Percentiles rank a stretch among this genome's conserved stretches.
These are phyloP conservation scores for Lyophyllum atratum DNA, from an alignment of 768 basidiomycete genomes.

Conservation along the genomic window DNA sequence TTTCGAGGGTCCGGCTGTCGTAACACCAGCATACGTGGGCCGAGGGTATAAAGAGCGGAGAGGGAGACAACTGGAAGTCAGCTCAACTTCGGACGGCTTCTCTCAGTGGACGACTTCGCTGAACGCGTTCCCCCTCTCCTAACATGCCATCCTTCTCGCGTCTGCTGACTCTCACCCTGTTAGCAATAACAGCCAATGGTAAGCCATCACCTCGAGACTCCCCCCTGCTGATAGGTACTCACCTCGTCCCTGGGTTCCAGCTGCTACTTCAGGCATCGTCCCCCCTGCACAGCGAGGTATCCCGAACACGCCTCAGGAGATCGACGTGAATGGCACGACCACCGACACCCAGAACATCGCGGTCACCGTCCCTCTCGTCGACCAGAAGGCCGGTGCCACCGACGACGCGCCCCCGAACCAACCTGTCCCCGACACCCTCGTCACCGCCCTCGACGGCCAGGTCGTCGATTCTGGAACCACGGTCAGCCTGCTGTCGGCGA, in stretches of 20 bases:
- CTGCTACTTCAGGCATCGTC: background rate
- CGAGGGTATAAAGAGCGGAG: slow-evolving; percentile 3
- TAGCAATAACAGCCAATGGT: slow-evolving; percentile 3
- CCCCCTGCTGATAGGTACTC: too few relatives aligned
- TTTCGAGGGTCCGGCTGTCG: too few relatives aligned
- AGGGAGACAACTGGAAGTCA: background rate
- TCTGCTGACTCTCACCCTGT: slow-evolving; percentile 8
- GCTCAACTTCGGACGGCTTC: background rate
- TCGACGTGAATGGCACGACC: background rate
- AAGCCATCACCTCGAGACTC: background rate
- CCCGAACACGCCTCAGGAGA: background rate
- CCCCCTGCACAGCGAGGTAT: slow-evolving; percentile 7
- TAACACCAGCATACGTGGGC: too few relatives aligned
- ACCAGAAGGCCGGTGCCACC: slow-evolving; percentile 40
- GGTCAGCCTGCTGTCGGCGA: slow-evolving; percentile 6
- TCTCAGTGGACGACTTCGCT: background rate
- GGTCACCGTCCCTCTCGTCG: too few relatives aligned
- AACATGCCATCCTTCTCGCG: slow-evolving; percentile 8
- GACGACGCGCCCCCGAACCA: slow-evolving; percentile 31
- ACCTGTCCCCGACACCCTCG: slow-evolving; percentile 34
- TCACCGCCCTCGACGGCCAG: slow-evolving; percentile 48
- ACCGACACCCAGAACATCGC: slow-evolving; percentile 9
- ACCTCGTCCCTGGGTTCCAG: background rate
- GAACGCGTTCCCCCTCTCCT: background rate
- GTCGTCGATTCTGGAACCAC: slow-evolving; percentile 24